A percentile compares a stretch with the other conserved stretches of the same genome.
Evolutionary conservation across 345 rosid species (phyloP).

Genomic region (Salix arbutifolia): DNA sequence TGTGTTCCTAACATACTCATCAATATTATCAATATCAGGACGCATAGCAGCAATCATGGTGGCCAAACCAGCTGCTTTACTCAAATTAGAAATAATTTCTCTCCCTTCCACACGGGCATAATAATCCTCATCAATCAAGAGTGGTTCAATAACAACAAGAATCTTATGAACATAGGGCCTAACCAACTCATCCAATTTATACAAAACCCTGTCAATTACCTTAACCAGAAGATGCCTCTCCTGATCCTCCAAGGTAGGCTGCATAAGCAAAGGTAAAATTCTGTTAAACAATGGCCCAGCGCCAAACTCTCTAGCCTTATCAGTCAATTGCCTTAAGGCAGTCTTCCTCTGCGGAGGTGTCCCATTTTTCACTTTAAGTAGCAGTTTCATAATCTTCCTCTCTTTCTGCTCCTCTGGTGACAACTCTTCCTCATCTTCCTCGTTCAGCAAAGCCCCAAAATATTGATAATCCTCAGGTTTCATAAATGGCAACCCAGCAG

Average conservation of each 20-base stretch:
- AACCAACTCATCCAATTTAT: constrained; percentile 93
- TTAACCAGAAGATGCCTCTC: constrained; percentile 98
- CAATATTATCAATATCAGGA: constrained; percentile 96
- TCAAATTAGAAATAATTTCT: constrained; percentile 93
- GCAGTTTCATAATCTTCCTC: constrained; percentile 92
- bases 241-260: constrained; percentile 95
- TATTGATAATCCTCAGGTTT: constrained; percentile 98
- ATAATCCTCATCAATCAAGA: constrained; percentile 97
- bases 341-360: constrained; percentile 98
- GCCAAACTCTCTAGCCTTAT: constrained; percentile 95
- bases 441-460: constrained; percentile 79
- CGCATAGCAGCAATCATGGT: constrained; percentile 99
- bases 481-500: constrained; percentile 89
- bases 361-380: constrained; percentile 96
- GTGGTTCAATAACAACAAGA: constrained; percentile 97
- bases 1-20: constrained; percentile 97
- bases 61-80: constrained; percentile 98
- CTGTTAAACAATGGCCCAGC: constrained; percentile 91
- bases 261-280: constrained; percentile 94
- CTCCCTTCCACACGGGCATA: constrained; percentile 99
- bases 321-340: constrained; percentile 92
- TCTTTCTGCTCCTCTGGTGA: constrained; percentile 93
- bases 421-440: constrained; percentile 90
- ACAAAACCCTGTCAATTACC: constrained; percentile 91
- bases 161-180: constrained; percentile 96